Evolutionary conservation across 495 filamentous ascomycete genomes (phyloP).

Genomic region (Rostrohypoxylon terebratum): DNA sequence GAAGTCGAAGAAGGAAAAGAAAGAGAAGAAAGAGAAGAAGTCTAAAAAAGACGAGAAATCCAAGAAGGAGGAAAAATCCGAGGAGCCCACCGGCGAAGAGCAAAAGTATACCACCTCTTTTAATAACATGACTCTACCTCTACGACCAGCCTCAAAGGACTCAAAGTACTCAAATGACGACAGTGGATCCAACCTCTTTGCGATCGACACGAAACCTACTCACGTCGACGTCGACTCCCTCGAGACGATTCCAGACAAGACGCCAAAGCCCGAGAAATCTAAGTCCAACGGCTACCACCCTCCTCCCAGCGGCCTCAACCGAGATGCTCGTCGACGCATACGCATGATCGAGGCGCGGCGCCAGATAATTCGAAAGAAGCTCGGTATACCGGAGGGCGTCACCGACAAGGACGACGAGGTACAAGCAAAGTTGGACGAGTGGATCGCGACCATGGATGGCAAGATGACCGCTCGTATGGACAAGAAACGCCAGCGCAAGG

Average conservation of each 20-base stretch:
- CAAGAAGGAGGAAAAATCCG: conserved; percentile 2
- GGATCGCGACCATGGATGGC: conserved; percentile 23
- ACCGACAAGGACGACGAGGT: conserved; percentile 32
- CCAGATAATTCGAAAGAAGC: conserved; percentile 32
- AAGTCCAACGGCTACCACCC: background rate
- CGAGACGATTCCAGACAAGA: background rate
- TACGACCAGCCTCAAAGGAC: background rate
- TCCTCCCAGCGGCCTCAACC: conserved; percentile 32
- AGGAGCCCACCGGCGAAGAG: background rate
- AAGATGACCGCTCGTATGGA: conserved; percentile 5
- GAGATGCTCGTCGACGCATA: conserved; percentile 43
- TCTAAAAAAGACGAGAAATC: conserved; percentile 24
- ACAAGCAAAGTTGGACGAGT: conserved; percentile 34
- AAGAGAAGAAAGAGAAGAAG: conserved; percentile 20
- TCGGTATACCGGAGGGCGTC: conserved; percentile 32
- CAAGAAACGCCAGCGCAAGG: conserved; percentile 28
- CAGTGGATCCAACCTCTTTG: conserved; percentile 27
- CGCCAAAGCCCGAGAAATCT: background rate
- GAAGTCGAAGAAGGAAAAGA: conserved; percentile 28
- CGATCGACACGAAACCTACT: conserved; percentile 41
- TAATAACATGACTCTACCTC: background rate
- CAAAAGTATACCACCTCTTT: background rate
- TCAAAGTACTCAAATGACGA: background rate
- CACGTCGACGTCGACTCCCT: conserved; percentile 24
- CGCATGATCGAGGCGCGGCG: conserved; percentile 44